phyloP scores from a whole-genome alignment of 169 alveolate species.

The Plasmodium ovale region DNA sequence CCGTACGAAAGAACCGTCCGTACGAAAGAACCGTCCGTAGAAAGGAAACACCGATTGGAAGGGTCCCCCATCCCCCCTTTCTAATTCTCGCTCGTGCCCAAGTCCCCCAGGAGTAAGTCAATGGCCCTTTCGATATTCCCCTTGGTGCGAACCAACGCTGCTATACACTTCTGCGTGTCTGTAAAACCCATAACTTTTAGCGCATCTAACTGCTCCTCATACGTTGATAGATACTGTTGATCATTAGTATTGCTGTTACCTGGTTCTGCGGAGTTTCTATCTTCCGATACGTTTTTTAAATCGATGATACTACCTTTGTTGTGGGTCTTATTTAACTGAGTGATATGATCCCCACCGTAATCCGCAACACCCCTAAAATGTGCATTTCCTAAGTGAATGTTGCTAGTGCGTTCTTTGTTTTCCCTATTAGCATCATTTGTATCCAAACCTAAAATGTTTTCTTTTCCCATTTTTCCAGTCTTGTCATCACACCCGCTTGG shows the following conservation, averaged over 20 bases:
- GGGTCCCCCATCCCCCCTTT: no score
- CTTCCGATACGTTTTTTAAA: neutral
- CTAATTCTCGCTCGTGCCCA: slow-evolving; percentile 46
- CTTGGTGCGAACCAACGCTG: slow-evolving; percentile 86
- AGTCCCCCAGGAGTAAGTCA: slow-evolving; percentile 83
- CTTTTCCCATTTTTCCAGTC: no score
- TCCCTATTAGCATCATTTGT: no score
- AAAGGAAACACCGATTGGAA: no score
- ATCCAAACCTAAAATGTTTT: no score
- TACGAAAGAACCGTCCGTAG: no score
- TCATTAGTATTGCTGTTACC: slow-evolving; percentile 7
- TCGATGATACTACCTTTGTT: neutral
- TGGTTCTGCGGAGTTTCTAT: neutral
- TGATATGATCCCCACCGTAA: neutral
- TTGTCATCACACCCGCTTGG: no score
- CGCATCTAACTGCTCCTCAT: slow-evolving; percentile 80
- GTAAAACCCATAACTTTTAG: slow-evolving; percentile 88
- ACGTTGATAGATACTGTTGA: neutral
- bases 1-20: no score
- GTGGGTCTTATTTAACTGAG: neutral
- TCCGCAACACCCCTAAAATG: no score
- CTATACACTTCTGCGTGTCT: slow-evolving; percentile 85
- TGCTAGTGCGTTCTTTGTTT: no score
- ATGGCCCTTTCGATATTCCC: slow-evolving; percentile 88
- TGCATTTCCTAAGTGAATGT: no score